A percentile compares a stretch with the other conserved stretches of the same genome.
These are phyloP conservation scores for Trichodelitschia bisporula DNA, from an alignment of 495 filamentous ascomycete species.

Conservation along the genomic window DNA sequence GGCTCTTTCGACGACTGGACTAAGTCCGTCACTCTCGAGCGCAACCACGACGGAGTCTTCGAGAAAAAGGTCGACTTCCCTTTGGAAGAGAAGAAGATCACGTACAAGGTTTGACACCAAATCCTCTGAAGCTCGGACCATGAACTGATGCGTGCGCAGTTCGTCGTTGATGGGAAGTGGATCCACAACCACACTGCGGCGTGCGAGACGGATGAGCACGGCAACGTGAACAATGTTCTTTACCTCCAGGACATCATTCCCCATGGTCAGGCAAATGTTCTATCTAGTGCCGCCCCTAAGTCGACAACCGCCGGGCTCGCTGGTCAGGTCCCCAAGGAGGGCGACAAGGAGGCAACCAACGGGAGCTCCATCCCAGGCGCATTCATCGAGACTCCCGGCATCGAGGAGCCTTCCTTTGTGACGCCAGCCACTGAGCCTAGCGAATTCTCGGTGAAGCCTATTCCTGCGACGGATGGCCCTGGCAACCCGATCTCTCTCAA, in stretches of 20 bases:
- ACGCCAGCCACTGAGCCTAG: too few species aligned
- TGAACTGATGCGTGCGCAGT: too few species aligned
- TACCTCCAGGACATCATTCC: constrained; percentile 38
- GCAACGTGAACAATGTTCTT: constrained; percentile 79
- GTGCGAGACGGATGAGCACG: constrained; percentile 48
- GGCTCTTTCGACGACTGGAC: constrained; percentile 91
- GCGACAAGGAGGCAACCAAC: constrained; percentile 7
- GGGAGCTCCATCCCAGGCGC: constrained; percentile 34
- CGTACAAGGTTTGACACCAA: constrained; percentile 17
- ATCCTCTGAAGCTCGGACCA: neutral
- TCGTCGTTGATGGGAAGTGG: constrained; percentile 82
- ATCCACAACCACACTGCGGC: constrained; percentile 51
- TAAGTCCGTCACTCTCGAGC: constrained; percentile 57
- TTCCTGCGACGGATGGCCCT: constrained; percentile 8
- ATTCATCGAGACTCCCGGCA: constrained; percentile 57
- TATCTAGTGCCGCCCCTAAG: constrained; percentile 39
- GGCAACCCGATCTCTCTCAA: constrained; percentile 5
- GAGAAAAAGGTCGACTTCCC: constrained; percentile 55
- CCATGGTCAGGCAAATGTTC: constrained; percentile 17
- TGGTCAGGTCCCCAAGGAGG: constrained; percentile 37
- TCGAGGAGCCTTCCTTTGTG: too few species aligned
- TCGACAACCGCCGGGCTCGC: constrained; percentile 57
- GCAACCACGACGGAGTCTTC: constrained; percentile 35
- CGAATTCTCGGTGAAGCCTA: constrained; percentile 10
- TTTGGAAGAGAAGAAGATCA: constrained; percentile 35